These are phyloP conservation scores for Claviceps maximensis DNA, from an alignment of 2,329 filamentous ascomycete genomes.

Conservation along the genomic window DNA sequence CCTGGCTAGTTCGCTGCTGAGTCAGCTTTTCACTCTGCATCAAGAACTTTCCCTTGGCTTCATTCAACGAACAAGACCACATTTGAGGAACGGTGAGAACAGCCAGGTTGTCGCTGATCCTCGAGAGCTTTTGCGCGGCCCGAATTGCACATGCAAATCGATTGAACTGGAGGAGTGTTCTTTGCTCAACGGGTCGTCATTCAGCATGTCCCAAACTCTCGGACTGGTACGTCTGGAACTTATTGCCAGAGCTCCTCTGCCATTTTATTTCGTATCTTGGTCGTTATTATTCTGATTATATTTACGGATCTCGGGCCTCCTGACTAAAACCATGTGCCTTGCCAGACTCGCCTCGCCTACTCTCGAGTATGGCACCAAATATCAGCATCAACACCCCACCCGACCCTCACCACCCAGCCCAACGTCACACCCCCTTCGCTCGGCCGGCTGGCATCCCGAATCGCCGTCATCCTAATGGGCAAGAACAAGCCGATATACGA, in stretches of 20 bases:
- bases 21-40: neutral
- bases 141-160: neutral
- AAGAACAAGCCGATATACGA: constrained; percentile 99
- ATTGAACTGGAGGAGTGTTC: constrained; percentile 7
- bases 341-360: constrained; percentile 87
- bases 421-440: constrained; percentile 61
- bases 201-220: constrained; percentile 64
- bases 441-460: constrained; percentile 76
- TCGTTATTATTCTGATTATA: neutral
- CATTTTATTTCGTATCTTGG: neutral
- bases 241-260: neutral
- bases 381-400: constrained; percentile 56
- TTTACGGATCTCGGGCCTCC: neutral
- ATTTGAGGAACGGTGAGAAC: neutral
- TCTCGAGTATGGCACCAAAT: constrained; percentile 85
- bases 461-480: constrained; percentile 84
- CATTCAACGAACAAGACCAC: neutral
- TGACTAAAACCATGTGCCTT: neutral
- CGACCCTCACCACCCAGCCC: constrained; percentile 43
- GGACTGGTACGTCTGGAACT: constrained; percentile 46
- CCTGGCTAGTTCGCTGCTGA: neutral
- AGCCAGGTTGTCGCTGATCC: neutral
- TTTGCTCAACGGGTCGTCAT: constrained; percentile 9
- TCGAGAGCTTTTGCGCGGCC: neutral
- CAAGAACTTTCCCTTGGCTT: neutral